These are phyloP conservation scores for Alloascoidea hylecoeti DNA, from an alignment of 805 yeast genomes.

Conservation along the genomic window DNA sequence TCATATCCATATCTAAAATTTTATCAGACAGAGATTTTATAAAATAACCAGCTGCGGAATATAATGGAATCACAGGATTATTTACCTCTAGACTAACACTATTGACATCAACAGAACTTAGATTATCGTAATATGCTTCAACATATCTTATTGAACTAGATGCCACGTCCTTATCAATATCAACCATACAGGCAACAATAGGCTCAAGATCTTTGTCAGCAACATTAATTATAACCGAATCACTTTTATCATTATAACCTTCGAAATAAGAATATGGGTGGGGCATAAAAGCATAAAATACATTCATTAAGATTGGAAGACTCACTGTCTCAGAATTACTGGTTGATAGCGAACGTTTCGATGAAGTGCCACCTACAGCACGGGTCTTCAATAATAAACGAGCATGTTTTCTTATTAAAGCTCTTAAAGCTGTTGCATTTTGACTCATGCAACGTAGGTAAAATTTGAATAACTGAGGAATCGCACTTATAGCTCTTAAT, in stretches of 20 bases:
- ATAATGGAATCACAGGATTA: neutral
- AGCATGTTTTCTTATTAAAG: neutral
- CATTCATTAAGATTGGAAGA: neutral
- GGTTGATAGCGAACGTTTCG: neutral
- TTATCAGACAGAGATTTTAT: neutral
- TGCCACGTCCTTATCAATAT: neutral
- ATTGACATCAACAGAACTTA: conserved; percentile 6
- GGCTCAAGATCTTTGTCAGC: neutral
- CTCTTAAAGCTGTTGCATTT: neutral
- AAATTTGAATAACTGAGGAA: neutral
- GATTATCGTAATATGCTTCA: conserved; percentile 18
- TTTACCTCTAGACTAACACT: neutral
- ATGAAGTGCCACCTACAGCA: neutral
- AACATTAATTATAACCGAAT: conserved; percentile 6
- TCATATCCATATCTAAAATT: neutral
- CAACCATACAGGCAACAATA: neutral
- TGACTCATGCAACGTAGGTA: neutral
- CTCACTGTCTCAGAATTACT: conserved; percentile 1
- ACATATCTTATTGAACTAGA: conserved; percentile 21
- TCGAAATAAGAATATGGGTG: neutral
- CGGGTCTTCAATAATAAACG: neutral
- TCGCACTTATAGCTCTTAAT: neutral
- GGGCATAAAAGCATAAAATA: neutral
- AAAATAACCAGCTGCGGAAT: neutral
- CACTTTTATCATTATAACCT: conserved; percentile 3